A percentile compares a stretch with the other conserved stretches of the same genome.
These are phyloP conservation scores for Nakazawaea laoshanensis DNA, from an alignment of 805 yeast species.

Conservation along the genomic window DNA sequence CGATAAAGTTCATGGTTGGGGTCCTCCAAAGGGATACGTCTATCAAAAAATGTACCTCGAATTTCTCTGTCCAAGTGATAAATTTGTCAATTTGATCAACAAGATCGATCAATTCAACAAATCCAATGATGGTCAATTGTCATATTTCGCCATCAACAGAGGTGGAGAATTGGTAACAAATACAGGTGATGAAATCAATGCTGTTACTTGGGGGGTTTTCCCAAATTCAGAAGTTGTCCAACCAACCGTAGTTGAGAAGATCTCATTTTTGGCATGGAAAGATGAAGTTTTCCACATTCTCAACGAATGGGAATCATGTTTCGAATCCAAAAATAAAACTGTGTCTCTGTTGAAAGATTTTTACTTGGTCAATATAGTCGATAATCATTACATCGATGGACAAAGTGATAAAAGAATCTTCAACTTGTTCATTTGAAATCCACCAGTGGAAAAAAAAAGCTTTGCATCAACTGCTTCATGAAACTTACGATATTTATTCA, in stretches of 20 bases:
- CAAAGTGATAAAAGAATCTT: slow-evolving; percentile 49
- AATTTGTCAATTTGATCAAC: slow-evolving; percentile 26
- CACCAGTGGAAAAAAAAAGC: background rate
- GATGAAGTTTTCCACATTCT: slow-evolving; percentile 86
- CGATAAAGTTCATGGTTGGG: slow-evolving; percentile 84
- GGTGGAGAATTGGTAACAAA: slow-evolving; percentile 55
- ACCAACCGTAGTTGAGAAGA: slow-evolving; percentile 91
- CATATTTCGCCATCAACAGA: slow-evolving; percentile 70
- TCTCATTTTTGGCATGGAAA: slow-evolving; percentile 93
- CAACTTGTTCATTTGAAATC: slow-evolving; percentile 30
- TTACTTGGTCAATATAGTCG: slow-evolving; percentile 80
- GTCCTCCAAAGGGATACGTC: slow-evolving; percentile 86
- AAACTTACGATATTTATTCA: slow-evolving; percentile 2
- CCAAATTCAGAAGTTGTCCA: slow-evolving; percentile 93
- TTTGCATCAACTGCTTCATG: slow-evolving; percentile 8
- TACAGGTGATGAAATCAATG: slow-evolving; percentile 72
- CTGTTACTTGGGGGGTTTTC: slow-evolving; percentile 98
- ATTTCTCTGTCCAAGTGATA: slow-evolving; percentile 59
- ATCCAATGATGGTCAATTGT: slow-evolving; percentile 34
- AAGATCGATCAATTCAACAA: slow-evolving; percentile 38
- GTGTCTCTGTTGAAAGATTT: slow-evolving; percentile 44
- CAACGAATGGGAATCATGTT: slow-evolving; percentile 66
- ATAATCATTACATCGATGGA: slow-evolving; percentile 57
- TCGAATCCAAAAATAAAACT: slow-evolving; percentile 30
- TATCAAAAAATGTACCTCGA: slow-evolving; percentile 93